Evolutionary conservation across 495 filamentous ascomycete genomes (phyloP).

Genomic region (Daldinia childiae): DNA sequence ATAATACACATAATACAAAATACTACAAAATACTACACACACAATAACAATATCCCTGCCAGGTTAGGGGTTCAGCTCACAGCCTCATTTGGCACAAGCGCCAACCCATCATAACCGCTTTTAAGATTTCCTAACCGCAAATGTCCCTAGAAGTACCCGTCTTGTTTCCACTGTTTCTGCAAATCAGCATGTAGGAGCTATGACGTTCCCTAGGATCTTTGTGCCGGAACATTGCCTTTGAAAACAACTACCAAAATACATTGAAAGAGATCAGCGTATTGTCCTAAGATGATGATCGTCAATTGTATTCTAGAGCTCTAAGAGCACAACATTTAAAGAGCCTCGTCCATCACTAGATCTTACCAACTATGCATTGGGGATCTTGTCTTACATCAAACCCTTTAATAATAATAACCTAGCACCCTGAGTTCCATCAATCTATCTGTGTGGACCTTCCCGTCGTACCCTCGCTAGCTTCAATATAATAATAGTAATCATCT

Average conservation of each 20-base stretch:
- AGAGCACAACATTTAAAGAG: slow-evolving; percentile 16
- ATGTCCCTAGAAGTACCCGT: slow-evolving; percentile 15
- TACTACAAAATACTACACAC: background rate
- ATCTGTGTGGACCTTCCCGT: slow-evolving; percentile 14
- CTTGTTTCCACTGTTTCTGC: slow-evolving; percentile 30
- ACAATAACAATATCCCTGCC: background rate
- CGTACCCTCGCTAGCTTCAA: slow-evolving; percentile 9
- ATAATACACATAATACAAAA: slow-evolving; percentile 3
- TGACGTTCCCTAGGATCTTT: slow-evolving; percentile 39
- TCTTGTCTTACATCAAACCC: slow-evolving; percentile 1
- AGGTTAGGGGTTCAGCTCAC: slow-evolving; percentile 34
- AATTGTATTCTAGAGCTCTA: slow-evolving; percentile 22
- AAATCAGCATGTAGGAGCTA: slow-evolving; percentile 30
- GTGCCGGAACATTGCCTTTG: slow-evolving; percentile 25
- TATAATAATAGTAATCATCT: slow-evolving; percentile 26
- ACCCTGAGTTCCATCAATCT: slow-evolving; percentile 4
- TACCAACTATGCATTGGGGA: slow-evolving; percentile 17
- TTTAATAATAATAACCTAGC: slow-evolving; percentile 18
- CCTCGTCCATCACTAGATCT: slow-evolving; percentile 3
- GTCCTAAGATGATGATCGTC: slow-evolving; percentile 39
- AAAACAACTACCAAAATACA: slow-evolving; percentile 16
- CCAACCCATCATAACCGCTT: slow-evolving; percentile 31
- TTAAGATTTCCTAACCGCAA: slow-evolving; percentile 27
- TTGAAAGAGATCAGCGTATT: slow-evolving; percentile 30
- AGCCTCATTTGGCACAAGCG: slow-evolving; percentile 40